These are phyloP conservation scores for Rhynchosporium graminicola DNA, from an alignment of 2,329 filamentous ascomycete genomes.

Conservation along the genomic window DNA sequence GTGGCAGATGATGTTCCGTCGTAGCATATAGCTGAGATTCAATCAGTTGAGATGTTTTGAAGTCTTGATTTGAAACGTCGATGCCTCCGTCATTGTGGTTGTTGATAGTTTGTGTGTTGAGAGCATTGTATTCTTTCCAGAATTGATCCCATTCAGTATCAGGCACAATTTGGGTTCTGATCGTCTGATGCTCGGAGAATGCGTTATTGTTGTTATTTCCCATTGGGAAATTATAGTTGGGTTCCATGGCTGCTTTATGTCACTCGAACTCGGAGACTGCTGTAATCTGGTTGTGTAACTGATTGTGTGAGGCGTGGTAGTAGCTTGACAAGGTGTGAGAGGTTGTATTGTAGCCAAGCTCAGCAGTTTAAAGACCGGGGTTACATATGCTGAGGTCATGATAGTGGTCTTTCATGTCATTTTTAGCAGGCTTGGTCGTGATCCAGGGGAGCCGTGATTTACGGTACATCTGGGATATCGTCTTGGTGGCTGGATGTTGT, in stretches of 20 bases:
- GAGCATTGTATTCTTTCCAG: constrained; percentile 6
- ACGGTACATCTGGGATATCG: not conserved
- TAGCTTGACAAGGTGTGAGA: constrained; percentile 2
- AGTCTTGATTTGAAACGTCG: not conserved
- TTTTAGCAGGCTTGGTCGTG: not conserved
- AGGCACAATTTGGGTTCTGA: constrained; percentile 8
- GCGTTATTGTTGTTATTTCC: not conserved
- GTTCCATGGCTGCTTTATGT: constrained; percentile 2
- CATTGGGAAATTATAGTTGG: not conserved
- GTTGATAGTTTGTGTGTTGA: not conserved
- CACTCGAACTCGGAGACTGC: not conserved
- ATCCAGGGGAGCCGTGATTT: not conserved
- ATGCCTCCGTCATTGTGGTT: not conserved
- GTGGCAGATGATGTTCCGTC: not conserved
- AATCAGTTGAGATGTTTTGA: not conserved
- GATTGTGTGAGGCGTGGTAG: not conserved
- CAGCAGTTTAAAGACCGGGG: constrained; percentile 12
- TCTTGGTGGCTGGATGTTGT: not conserved
- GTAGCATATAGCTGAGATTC: not conserved
- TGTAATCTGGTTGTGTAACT: not conserved
- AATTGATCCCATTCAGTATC: constrained; percentile 8
- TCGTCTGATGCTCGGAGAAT: not conserved
- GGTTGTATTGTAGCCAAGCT: constrained; percentile 7
- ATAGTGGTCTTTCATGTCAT: not conserved
- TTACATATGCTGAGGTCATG: constrained; percentile 9